Conservation (phyloP, 306 rosid species). For the Ormosia emarginata region DNA sequence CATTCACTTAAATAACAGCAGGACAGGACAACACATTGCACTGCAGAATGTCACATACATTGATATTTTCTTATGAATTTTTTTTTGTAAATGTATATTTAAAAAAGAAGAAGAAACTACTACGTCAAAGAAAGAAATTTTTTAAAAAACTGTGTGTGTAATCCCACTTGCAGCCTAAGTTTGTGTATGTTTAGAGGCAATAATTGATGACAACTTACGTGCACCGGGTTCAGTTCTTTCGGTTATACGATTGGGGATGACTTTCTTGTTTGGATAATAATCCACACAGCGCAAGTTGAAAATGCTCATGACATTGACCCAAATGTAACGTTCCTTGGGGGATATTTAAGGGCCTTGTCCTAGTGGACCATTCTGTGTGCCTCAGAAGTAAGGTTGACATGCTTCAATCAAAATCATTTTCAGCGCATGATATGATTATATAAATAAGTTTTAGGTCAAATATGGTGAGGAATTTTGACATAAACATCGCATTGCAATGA, state of each 20-base stretch:
- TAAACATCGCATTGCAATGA: not conserved
- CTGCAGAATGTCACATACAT: not conserved
- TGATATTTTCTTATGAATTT: not conserved
- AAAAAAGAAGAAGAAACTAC: not conserved
- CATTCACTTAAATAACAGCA: not conserved
- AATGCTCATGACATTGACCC: not conserved
- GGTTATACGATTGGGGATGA: slow-evolving; percentile 26
- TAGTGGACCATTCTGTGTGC: not conserved
- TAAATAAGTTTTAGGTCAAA: slow-evolving; percentile 26
- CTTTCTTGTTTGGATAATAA: slow-evolving; percentile 14
- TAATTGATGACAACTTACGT: slow-evolving; percentile 44
- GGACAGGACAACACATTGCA: not conserved
- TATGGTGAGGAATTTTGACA: not conserved
- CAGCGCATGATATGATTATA: slow-evolving; percentile 17
- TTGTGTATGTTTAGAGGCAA: slow-evolving; percentile 18
- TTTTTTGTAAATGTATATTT: not conserved
- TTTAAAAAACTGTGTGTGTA: not conserved
- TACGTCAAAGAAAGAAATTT: not conserved
- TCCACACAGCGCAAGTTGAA: slow-evolving; percentile 15
- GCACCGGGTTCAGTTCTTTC: slow-evolving; percentile 29
- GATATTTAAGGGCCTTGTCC: slow-evolving; percentile 11
- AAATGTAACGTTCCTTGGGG: not conserved
- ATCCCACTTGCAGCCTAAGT: slow-evolving; percentile 23
- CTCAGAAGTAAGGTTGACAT: slow-evolving; percentile 35
- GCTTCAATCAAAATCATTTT: slow-evolving; percentile 25